These are phyloP conservation scores for Phytophthora melonis DNA, from an alignment of 352 stramenopile species.

Conservation along the genomic window DNA sequence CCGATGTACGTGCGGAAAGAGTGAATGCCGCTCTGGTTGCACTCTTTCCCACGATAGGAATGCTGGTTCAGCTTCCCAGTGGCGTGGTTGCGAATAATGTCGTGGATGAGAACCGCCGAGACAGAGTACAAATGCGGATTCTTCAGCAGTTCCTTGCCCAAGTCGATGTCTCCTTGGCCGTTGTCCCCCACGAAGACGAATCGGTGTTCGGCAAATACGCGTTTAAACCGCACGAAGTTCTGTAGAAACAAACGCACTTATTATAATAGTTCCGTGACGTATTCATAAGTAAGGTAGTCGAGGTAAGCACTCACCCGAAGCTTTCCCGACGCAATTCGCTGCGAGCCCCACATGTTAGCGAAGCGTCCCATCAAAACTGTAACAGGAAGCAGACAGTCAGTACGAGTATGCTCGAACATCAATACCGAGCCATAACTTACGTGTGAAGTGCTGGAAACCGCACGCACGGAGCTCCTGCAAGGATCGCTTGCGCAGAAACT, in stretches of 20 bases:
- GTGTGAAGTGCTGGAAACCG: constrained; percentile 81
- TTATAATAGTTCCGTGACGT: too few species aligned
- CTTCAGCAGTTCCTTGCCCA: constrained; percentile 74
- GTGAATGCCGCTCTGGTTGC: constrained; percentile 68
- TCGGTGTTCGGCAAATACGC: constrained; percentile 74
- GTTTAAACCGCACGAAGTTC: constrained; percentile 82
- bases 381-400: background rate
- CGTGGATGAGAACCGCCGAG: constrained; percentile 78
- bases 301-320: constrained; percentile 49
- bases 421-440: constrained; percentile 41
- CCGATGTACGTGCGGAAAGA: constrained; percentile 86
- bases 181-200: constrained; percentile 89
- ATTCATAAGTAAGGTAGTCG: background rate
- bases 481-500: constrained; percentile 73
- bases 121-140: constrained; percentile 64
- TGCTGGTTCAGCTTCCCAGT: constrained; percentile 32
- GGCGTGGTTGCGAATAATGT: constrained; percentile 81
- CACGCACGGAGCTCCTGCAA: constrained; percentile 70
- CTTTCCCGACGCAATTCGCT: constrained; percentile 76
- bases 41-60: constrained; percentile 78
- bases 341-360: constrained; percentile 67
- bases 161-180: constrained; percentile 82
- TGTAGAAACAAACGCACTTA: constrained; percentile 27
- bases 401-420: background rate
- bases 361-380: constrained; percentile 81